Conservation (phyloP, 345 rosid genomes). For the Salix viminalis region DNA sequence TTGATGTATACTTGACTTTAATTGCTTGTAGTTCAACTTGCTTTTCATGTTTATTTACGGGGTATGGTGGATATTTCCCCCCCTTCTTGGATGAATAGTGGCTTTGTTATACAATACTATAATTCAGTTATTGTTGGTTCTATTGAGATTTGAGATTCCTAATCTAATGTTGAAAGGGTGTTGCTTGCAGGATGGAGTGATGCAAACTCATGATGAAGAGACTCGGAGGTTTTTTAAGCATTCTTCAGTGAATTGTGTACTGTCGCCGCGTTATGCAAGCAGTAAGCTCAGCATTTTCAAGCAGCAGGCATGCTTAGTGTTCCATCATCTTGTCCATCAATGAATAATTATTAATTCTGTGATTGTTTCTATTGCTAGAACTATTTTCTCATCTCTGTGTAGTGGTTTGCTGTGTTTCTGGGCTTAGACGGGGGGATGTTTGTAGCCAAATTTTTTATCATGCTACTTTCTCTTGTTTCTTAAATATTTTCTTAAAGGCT, state of each 20-base stretch:
- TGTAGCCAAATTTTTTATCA: background rate
- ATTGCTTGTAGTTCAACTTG: background rate
- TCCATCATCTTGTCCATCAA: background rate
- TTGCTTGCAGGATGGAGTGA: constrained; percentile 53
- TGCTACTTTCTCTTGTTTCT: background rate
- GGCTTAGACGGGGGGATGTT: background rate
- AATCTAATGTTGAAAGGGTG: background rate
- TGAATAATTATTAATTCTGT: background rate
- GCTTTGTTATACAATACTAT: background rate
- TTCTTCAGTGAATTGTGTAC: constrained; percentile 58
- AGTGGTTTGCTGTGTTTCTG: background rate
- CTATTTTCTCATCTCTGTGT: background rate
- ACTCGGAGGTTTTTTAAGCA: constrained; percentile 70
- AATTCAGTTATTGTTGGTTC: background rate
- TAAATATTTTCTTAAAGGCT: background rate
- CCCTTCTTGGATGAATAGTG: background rate
- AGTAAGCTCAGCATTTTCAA: constrained; percentile 81
- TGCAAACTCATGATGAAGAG: constrained; percentile 79
- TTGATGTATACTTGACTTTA: background rate
- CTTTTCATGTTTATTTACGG: background rate
- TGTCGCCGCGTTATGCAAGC: constrained; percentile 75
- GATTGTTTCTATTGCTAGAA: background rate
- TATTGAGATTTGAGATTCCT: background rate
- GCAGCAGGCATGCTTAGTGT: constrained; percentile 64
- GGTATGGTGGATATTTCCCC: background rate